phyloP scores from a whole-genome alignment of 345 rosid species.

The Microthlaspi erraticum region DNA sequence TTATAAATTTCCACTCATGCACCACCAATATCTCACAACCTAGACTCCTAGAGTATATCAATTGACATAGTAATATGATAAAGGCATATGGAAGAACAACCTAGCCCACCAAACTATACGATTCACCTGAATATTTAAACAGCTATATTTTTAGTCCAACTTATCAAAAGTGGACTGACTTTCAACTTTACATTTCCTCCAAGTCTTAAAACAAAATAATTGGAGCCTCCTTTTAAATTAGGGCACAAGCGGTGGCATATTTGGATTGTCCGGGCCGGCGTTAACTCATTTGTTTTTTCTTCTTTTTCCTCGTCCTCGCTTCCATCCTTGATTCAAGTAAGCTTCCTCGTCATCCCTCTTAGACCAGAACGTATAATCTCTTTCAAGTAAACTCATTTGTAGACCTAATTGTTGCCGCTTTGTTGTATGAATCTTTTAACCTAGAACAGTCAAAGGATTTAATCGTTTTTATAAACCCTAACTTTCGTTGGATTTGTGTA shows the following conservation, averaged over 20 bases:
- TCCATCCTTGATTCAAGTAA: slow-evolving; percentile 28
- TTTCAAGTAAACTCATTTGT: not conserved
- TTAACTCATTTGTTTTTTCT: not conserved
- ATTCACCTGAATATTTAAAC: not conserved
- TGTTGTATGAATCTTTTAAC: not conserved
- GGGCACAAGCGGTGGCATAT: slow-evolving; percentile 24
- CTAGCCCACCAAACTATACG: no score
- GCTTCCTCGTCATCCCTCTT: slow-evolving; percentile 1
- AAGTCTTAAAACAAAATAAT: slow-evolving; percentile 17
- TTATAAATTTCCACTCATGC: no score
- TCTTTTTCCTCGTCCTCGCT: not conserved
- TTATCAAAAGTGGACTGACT: not conserved
- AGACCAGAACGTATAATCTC: not conserved
- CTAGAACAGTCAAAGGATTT: no score
- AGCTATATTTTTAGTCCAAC: not conserved
- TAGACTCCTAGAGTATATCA: no score
- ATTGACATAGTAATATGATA: no score
- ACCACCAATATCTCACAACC: no score
- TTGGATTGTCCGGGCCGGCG: slow-evolving; percentile 31
- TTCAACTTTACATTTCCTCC: slow-evolving; percentile 20
- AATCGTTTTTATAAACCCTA: slow-evolving; percentile 23
- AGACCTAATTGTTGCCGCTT: slow-evolving; percentile 11
- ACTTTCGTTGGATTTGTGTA: not conserved
- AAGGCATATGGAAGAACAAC: no score
- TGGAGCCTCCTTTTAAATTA: slow-evolving; percentile 34